Evolutionary conservation across 2,329 filamentous ascomycete species (phyloP).

Genomic region (Allantophomopsis cytisporea): DNA sequence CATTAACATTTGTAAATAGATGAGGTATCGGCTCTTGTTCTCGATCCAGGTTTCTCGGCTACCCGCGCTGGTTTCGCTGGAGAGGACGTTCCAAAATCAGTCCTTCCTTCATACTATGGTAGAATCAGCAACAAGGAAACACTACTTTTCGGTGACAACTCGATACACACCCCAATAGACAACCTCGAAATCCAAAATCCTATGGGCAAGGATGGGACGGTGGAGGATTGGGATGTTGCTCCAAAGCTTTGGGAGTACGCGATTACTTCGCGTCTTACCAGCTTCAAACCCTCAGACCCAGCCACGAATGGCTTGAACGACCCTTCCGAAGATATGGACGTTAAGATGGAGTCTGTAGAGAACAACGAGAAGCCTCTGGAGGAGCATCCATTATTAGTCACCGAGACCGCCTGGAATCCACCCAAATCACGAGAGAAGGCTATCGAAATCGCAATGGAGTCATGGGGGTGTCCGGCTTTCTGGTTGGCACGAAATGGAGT

Average conservation of each 20-base stretch:
- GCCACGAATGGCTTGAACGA: conserved; percentile 72
- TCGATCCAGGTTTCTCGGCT: conserved; percentile 85
- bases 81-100: conserved; percentile 91
- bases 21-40: conserved; percentile 92
- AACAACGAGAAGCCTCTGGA: conserved; percentile 64
- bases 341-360: conserved; percentile 42
- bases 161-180: conserved; percentile 62
- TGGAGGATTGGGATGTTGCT: conserved; percentile 93
- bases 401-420: conserved; percentile 86
- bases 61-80: conserved; percentile 93
- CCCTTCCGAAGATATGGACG: conserved; percentile 40
- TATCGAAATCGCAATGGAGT: conserved; percentile 94
- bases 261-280: conserved; percentile 78
- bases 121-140: conserved; percentile 34
- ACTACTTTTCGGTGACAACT: conserved; percentile 77
- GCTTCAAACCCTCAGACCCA: conserved; percentile 54
- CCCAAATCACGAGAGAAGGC: conserved; percentile 82
- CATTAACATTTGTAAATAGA: conserved; percentile 35
- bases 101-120: conserved; percentile 85
- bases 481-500: conserved; percentile 85
- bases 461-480: conserved; percentile 89
- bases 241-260: conserved; percentile 85
- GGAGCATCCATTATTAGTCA: conserved; percentile 86
- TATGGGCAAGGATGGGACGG: conserved; percentile 76
- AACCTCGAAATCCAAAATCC: conserved; percentile 83